phyloP scores from a whole-genome alignment of 225 moss, liverwort and hornwort species.

The Pleurozium schreberi region DNA sequence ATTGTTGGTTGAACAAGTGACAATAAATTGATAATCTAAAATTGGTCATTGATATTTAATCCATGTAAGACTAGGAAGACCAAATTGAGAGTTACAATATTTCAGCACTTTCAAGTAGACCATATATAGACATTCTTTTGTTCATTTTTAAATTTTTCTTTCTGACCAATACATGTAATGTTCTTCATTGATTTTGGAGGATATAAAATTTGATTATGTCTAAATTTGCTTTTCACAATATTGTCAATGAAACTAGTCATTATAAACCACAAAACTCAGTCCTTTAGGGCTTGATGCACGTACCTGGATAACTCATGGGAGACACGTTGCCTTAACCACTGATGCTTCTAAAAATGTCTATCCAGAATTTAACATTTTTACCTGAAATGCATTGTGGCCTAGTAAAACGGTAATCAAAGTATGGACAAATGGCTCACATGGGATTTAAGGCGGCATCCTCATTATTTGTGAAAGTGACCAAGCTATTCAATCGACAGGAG shows the following conservation, averaged over 20 bases:
- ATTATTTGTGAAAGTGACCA: constrained; percentile 10
- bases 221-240: background rate
- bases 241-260: background rate
- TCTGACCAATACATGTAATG: background rate
- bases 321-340: constrained; percentile 17
- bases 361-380: constrained; percentile 36
- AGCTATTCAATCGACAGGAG: constrained; percentile 34
- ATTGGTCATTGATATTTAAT: background rate
- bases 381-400: constrained; percentile 23
- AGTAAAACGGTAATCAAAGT: constrained; percentile 47
- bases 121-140: too few species aligned
- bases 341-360: constrained; percentile 3
- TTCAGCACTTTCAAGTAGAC: background rate
- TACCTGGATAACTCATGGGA: constrained; percentile 36
- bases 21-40: background rate
- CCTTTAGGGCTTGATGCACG: background rate
- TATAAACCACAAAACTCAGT: background rate
- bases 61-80: background rate
- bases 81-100: background rate
- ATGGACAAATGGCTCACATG: constrained; percentile 41
- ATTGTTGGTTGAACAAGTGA: background rate
- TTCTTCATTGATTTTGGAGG: background rate
- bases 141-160: background rate
- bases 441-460: constrained; percentile 28
- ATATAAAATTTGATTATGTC: background rate